phyloP scores from a whole-genome alignment of 2,329 filamentous ascomycete genomes.

The Thielaviopsis populi region DNA sequence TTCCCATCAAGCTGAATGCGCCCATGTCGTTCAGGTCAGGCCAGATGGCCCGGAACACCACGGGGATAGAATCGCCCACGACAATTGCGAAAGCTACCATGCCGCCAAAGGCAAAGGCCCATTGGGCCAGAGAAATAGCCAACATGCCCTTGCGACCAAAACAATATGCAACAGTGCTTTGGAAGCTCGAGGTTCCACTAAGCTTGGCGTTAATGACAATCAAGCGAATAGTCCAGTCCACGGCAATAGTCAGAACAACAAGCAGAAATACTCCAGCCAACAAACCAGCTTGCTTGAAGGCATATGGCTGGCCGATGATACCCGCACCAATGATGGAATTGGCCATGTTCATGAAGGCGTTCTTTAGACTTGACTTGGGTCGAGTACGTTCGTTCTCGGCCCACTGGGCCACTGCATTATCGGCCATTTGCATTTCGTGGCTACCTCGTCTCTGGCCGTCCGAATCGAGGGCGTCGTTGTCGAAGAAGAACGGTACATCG shows the following conservation, averaged over 20 bases:
- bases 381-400: constrained; percentile 42
- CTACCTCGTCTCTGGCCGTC: constrained; percentile 6
- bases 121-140: constrained; percentile 81
- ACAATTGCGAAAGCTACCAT: constrained; percentile 99
- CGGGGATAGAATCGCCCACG: constrained; percentile 88
- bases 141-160: constrained; percentile 79
- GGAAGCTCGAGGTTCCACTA: constrained; percentile 84
- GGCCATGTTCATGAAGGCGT: constrained; percentile 99
- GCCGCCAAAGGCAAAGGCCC: constrained; percentile 95
- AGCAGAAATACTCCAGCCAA: constrained; percentile 65
- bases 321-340: constrained; percentile 85
- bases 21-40: constrained; percentile 57
- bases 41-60: constrained; percentile 71
- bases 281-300: constrained; percentile 83
- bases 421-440: constrained; percentile 17
- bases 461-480: constrained; percentile 10
- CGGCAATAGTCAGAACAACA: constrained; percentile 59
- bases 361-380: constrained; percentile 70
- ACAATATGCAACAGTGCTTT: constrained; percentile 89
- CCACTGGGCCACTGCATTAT: constrained; percentile 23
- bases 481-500: constrained; percentile 16
- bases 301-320: constrained; percentile 79
- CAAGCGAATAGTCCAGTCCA: constrained; percentile 95
- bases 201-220: constrained; percentile 98
- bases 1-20: constrained; percentile 67